These are phyloP conservation scores for Biscogniauxia marginata DNA, from an alignment of 2,329 filamentous ascomycete species.

Conservation along the genomic window DNA sequence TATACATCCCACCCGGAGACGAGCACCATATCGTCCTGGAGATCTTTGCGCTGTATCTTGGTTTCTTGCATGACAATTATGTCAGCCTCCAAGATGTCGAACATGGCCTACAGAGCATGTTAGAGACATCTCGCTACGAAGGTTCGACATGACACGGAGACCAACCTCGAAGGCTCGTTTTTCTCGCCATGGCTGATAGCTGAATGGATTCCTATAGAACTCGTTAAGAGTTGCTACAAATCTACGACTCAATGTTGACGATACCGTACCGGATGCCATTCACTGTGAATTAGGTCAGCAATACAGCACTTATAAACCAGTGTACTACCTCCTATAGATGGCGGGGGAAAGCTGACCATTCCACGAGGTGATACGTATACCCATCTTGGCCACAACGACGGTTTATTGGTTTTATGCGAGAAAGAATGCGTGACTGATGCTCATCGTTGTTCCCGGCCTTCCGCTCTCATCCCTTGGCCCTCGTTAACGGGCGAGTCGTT, in stretches of 20 bases:
- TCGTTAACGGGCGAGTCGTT: no score
- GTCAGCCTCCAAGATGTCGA: slow-evolving; percentile 87
- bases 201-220: slow-evolving; percentile 68
- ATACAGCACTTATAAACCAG: background rate
- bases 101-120: slow-evolving; percentile 67
- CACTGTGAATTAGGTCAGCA: slow-evolving; percentile 48
- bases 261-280: slow-evolving; percentile 71
- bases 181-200: slow-evolving; percentile 80
- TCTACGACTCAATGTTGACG: background rate
- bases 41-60: slow-evolving; percentile 91
- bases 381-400: no score
- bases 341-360: slow-evolving; percentile 63
- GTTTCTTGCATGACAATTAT: slow-evolving; percentile 94
- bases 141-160: background rate
- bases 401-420: no score
- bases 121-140: background rate
- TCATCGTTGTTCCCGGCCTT: no score
- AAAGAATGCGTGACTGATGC: no score
- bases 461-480: no score
- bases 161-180: slow-evolving; percentile 66
- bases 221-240: slow-evolving; percentile 11
- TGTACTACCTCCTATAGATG: no score
- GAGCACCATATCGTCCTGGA: slow-evolving; percentile 93
- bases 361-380: slow-evolving; percentile 80
- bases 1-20: slow-evolving; percentile 94